These are phyloP conservation scores for Nephelium lappaceum DNA, from an alignment of 345 rosid genomes.

Conservation along the genomic window DNA sequence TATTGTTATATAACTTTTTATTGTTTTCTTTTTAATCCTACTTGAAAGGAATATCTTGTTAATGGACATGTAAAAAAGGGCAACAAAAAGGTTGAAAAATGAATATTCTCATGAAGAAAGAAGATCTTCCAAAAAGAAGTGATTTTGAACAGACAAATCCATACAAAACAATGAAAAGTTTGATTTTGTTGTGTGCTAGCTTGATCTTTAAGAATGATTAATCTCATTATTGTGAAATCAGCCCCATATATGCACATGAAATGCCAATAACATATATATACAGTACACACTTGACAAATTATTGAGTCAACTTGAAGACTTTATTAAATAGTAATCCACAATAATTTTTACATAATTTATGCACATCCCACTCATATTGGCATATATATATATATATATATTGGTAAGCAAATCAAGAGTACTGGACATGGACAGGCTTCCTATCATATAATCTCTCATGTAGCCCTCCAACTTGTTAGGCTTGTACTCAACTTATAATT, in stretches of 20 bases:
- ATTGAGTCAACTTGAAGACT: background rate
- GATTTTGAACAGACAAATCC: background rate
- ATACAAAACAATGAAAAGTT: conserved; percentile 7
- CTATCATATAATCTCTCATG: background rate
- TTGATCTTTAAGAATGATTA: conserved; percentile 3
- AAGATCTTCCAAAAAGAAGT: background rate
- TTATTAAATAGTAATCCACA: background rate
- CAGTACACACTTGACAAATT: background rate
- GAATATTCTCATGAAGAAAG: background rate
- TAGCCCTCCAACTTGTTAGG: conserved; percentile 6
- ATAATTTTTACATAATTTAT: background rate
- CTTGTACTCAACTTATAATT: background rate
- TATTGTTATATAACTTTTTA: too few relatives aligned
- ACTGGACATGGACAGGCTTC: background rate
- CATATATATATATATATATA: background rate
- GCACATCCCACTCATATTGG: background rate
- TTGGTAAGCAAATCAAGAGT: background rate
- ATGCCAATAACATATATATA: background rate
- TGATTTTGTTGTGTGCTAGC: conserved; percentile 8
- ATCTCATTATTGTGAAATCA: background rate
- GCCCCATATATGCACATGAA: background rate
- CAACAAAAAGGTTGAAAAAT: background rate
- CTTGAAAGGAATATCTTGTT: background rate
- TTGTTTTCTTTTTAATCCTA: background rate
- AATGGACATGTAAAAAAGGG: background rate